A percentile compares a stretch with the other conserved stretches of the same genome.
These are phyloP conservation scores for Fulvia fulva DNA, from an alignment of 2,329 filamentous ascomycete species.

Conservation along the genomic window DNA sequence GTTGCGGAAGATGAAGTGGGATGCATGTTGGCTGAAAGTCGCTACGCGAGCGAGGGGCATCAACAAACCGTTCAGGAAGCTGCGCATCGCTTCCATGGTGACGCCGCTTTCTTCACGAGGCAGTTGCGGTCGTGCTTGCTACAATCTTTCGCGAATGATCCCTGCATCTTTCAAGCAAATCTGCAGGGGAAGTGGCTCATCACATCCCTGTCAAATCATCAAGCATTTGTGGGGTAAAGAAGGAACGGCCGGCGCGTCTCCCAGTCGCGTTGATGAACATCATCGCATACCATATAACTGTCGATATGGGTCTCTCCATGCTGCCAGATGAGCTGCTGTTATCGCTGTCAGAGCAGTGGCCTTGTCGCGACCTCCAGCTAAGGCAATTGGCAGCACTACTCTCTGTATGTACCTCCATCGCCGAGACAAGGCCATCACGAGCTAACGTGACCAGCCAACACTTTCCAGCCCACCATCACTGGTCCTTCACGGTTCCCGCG, in stretches of 20 bases:
- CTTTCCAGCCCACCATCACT: slow-evolving; percentile 70
- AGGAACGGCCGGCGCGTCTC: background rate
- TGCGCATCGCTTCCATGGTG: slow-evolving; percentile 4
- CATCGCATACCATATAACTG: background rate
- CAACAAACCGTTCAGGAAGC: background rate
- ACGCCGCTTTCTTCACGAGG: slow-evolving; percentile 12
- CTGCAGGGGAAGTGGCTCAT: background rate
- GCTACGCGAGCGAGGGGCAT: slow-evolving; percentile 4
- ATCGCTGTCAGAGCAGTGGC: slow-evolving; percentile 28
- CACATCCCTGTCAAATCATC: background rate
- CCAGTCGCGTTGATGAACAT: background rate
- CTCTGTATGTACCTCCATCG: slow-evolving; percentile 35
- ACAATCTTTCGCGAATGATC: background rate
- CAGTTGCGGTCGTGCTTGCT: slow-evolving; percentile 12
- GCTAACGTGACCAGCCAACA: slow-evolving; percentile 46
- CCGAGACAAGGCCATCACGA: background rate
- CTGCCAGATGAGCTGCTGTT: slow-evolving; percentile 29
- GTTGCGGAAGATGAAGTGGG: slow-evolving; percentile 9
- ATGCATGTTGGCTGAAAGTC: slow-evolving; percentile 11
- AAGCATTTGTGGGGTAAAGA: background rate
- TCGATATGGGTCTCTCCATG: slow-evolving; percentile 21
- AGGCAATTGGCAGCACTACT: slow-evolving; percentile 44
- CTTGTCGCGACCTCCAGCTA: slow-evolving; percentile 44
- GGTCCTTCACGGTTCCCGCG: slow-evolving; percentile 77
- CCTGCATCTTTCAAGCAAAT: background rate